phyloP scores from a whole-genome alignment of 148 eudicot genomes.

The Silene conica region DNA sequence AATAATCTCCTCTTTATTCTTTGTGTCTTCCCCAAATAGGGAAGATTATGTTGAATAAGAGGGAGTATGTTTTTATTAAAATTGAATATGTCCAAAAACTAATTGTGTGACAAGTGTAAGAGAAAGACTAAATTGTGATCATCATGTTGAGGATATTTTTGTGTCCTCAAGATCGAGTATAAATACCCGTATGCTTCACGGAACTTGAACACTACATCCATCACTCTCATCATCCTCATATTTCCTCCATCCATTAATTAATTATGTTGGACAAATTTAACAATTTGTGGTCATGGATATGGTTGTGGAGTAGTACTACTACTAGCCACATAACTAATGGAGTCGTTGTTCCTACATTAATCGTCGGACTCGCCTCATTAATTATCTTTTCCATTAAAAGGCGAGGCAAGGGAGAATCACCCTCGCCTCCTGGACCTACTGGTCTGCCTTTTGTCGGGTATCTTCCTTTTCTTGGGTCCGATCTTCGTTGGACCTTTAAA shows the following conservation, averaged over 20 bases:
- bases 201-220: too few species aligned
- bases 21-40: too few species aligned
- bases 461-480: slow-evolving; percentile 29
- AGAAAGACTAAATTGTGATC: too few species aligned
- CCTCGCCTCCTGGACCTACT: slow-evolving; percentile 38
- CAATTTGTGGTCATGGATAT: neutral
- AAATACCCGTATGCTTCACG: too few species aligned
- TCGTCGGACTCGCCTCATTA: neutral
- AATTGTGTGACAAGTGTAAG: too few species aligned
- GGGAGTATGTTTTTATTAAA: too few species aligned
- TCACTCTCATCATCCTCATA: neutral
- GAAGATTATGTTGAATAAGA: too few species aligned
- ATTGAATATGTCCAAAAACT: too few species aligned
- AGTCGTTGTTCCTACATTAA: neutral
- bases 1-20: too few species aligned
- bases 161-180: too few species aligned
- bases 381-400: neutral
- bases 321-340: neutral
- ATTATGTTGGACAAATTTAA: slow-evolving; percentile 1
- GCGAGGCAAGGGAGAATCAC: neutral
- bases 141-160: too few species aligned
- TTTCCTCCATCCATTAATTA: neutral
- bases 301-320: too few species aligned
- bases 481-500: slow-evolving; percentile 28
- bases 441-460: slow-evolving; percentile 43